phyloP scores from a whole-genome alignment of 306 rosid species.

The Cyclanthera cordifolia region DNA sequence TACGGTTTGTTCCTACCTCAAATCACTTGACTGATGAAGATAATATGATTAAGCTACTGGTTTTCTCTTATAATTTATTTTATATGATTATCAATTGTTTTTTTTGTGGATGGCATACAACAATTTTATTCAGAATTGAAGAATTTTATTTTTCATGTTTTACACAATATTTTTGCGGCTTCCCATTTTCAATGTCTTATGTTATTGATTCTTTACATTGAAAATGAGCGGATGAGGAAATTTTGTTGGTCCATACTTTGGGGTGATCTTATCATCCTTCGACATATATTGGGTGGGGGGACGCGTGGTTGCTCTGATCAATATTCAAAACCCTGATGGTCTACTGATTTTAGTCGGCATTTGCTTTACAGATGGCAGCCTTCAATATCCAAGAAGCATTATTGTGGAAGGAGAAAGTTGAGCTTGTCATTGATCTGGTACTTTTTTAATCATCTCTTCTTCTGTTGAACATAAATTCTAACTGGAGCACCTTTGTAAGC shows the following conservation, averaged over 20 bases:
- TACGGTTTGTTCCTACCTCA: slow-evolving; percentile 48
- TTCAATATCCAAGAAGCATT: slow-evolving; percentile 98
- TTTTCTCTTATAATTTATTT: not conserved
- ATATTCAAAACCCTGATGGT: too few species aligned
- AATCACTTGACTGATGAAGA: not conserved
- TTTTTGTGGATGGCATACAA: not conserved
- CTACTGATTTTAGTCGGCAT: too few species aligned
- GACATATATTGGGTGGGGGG: too few species aligned
- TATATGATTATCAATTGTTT: not conserved
- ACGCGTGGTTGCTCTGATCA: too few species aligned
- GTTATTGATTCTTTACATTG: not conserved
- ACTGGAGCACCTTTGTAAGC: too few species aligned
- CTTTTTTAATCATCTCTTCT: slow-evolving; percentile 10
- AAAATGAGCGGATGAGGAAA: not conserved
- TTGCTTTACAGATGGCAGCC: slow-evolving; percentile 74
- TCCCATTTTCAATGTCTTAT: not conserved
- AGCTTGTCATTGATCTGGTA: slow-evolving; percentile 89
- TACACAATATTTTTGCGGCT: not conserved
- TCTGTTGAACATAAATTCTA: not conserved
- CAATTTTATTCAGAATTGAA: too few species aligned
- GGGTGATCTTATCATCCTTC: too few species aligned
- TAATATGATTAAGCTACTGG: not conserved
- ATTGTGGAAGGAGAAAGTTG: slow-evolving; percentile 84
- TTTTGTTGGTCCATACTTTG: not conserved
- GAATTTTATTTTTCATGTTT: not conserved